Percentiles rank a stretch among this genome's conserved stretches.
Conservation (phyloP, 352 stramenopile genomes). For the Phytopythium boreale region DNA sequence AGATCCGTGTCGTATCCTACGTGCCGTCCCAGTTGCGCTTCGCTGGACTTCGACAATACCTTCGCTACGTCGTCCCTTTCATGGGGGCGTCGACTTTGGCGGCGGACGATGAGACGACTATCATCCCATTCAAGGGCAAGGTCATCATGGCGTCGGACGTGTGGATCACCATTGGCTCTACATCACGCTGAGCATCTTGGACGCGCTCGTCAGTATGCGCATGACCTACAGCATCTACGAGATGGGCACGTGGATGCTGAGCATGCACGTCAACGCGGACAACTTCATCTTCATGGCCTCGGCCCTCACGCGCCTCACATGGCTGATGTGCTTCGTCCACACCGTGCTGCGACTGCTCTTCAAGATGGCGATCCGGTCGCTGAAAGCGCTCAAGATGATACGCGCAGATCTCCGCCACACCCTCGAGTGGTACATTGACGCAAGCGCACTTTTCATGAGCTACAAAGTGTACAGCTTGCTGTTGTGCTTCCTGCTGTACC, state of each 20-base stretch:
- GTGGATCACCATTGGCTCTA: conserved; percentile 74
- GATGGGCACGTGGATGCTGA: conserved; percentile 61
- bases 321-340: conserved; percentile 56
- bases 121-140: conserved; percentile 53
- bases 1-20: conserved; percentile 36
- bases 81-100: conserved; percentile 35
- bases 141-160: conserved; percentile 53
- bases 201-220: conserved; percentile 38
- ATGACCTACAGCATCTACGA: conserved; percentile 44
- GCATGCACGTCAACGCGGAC: conserved; percentile 35
- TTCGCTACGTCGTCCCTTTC: conserved; percentile 45
- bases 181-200: conserved; percentile 51
- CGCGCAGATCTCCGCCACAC: conserved; percentile 17
- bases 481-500: conserved; percentile 37
- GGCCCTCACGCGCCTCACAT: conserved; percentile 47
- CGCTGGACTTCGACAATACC: conserved; percentile 14
- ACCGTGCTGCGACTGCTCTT: conserved; percentile 22
- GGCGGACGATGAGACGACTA: conserved; percentile 27
- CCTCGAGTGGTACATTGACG: conserved; percentile 54
- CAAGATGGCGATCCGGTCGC: conserved; percentile 24
- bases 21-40: conserved; percentile 39
- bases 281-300: conserved; percentile 59
- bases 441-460: conserved; percentile 39
- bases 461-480: conserved; percentile 64
- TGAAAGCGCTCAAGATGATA: conserved; percentile 37